Conservation (phyloP, 805 yeast species). For the Yarrowia bubula region DNA sequence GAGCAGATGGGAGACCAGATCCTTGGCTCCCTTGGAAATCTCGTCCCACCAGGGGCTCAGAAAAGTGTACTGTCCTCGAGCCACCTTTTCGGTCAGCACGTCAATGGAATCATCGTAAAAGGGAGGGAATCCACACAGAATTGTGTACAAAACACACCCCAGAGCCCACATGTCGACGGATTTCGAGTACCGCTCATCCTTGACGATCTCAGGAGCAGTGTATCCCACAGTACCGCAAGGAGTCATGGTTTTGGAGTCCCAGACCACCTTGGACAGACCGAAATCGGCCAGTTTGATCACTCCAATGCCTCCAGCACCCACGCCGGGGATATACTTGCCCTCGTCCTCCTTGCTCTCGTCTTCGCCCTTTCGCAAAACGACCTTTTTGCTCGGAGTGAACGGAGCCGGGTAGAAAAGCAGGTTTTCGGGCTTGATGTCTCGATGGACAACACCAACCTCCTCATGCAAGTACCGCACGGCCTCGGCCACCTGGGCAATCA, state of each 20-base stretch:
- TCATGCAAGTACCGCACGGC: conserved; percentile 72
- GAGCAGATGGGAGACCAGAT: conserved; percentile 62
- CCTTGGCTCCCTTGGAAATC: conserved; percentile 64
- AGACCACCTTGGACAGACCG: conserved; percentile 87
- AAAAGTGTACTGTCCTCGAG: conserved; percentile 74
- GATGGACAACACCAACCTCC: conserved; percentile 67
- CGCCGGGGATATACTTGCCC: conserved; percentile 73
- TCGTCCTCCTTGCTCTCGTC: conserved; percentile 67
- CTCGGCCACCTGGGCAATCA: conserved; percentile 66
- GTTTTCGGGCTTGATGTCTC: conserved; percentile 83
- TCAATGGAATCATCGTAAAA: conserved; percentile 84
- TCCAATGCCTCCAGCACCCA: conserved; percentile 95
- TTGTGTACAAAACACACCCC: conserved; percentile 91
- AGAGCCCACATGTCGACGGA: conserved; percentile 99
- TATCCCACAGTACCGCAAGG: conserved; percentile 99
- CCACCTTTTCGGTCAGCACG: conserved; percentile 70
- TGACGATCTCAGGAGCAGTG: conserved; percentile 97
- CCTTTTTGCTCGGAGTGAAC: conserved; percentile 41
- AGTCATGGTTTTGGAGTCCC: conserved; percentile 86
- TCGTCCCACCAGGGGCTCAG: conserved; percentile 90
- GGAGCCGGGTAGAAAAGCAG: conserved; percentile 60
- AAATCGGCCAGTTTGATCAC: conserved; percentile 89
- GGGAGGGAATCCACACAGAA: conserved; percentile 96
- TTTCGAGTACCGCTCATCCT: conserved; percentile 87
- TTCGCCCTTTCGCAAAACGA: conserved; percentile 42